Conservation (phyloP, 2,329 filamentous ascomycete species). For the Ophiostoma ips region DNA sequence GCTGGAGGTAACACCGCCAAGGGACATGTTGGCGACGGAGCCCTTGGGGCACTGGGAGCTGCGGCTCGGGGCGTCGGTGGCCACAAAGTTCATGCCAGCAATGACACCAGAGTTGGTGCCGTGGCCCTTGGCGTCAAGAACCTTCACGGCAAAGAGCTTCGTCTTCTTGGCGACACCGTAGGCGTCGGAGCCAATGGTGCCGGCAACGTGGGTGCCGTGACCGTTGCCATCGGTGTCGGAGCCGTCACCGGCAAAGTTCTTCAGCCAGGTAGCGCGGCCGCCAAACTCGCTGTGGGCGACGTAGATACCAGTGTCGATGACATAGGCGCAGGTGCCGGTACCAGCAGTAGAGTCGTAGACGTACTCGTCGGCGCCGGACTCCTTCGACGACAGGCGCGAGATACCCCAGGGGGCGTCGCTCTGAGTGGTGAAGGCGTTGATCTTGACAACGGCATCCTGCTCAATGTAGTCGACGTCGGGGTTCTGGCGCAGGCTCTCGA, state of each 20-base stretch:
- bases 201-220: constrained; percentile 98
- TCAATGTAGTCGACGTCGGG: constrained; percentile 83
- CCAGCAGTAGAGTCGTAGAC: constrained; percentile 79
- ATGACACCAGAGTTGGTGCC: constrained; percentile 98
- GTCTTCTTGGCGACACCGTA: constrained; percentile 99
- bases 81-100: constrained; percentile 94
- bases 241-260: constrained; percentile 80
- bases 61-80: constrained; percentile 67
- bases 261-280: constrained; percentile 89
- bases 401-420: constrained; percentile 91
- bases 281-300: constrained; percentile 90
- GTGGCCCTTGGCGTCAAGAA: constrained; percentile 90
- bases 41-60: constrained; percentile 98
- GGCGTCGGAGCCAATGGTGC: constrained; percentile 94
- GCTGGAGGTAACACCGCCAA: constrained; percentile 91
- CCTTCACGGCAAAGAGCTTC: constrained; percentile 92
- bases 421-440: constrained; percentile 32
- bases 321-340: constrained; percentile 96
- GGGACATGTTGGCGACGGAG: constrained; percentile 97
- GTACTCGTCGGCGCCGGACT: constrained; percentile 90
- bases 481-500: constrained; percentile 28
- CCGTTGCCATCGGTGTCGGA: constrained; percentile 90
- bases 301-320: constrained; percentile 97
- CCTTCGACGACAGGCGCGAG: constrained; percentile 96
- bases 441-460: constrained; percentile 77